Conservation (phyloP, 192 early-diverging fungal genomes). For the Coemansia sp. region DNA sequence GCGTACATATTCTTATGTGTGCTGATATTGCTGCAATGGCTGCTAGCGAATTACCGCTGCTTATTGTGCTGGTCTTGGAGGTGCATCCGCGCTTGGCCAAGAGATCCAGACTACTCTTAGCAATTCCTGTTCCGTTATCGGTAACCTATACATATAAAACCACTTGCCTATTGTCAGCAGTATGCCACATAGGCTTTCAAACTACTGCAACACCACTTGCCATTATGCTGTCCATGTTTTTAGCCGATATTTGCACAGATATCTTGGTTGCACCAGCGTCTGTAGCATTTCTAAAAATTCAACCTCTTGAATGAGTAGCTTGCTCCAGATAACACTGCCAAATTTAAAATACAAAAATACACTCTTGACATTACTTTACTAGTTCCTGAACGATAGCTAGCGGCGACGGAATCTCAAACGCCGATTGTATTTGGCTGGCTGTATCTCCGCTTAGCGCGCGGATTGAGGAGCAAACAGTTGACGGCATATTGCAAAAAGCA, state of each 20-base stretch:
- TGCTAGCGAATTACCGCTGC: constrained; percentile 23
- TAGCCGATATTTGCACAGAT: constrained; percentile 11
- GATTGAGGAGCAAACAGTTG: constrained; percentile 1
- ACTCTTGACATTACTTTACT: constrained; percentile 13
- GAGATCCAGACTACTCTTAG: constrained; percentile 6
- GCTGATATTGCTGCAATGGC: constrained; percentile 24
- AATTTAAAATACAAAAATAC: constrained; percentile 4
- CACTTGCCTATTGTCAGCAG: neutral
- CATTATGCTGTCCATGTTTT: constrained; percentile 28
- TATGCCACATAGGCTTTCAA: neutral
- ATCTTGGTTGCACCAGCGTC: constrained; percentile 28
- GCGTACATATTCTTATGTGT: constrained; percentile 29
- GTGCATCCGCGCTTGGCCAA: constrained; percentile 26
- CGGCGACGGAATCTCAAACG: constrained; percentile 22
- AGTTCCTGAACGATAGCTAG: constrained; percentile 38
- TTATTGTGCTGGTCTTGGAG: constrained; percentile 11
- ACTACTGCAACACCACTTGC: constrained; percentile 5
- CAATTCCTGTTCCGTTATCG: constrained; percentile 31
- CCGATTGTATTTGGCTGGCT: constrained; percentile 27
- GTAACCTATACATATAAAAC: constrained; percentile 4
- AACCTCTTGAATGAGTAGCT: neutral
- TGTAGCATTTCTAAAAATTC: constrained; percentile 11
- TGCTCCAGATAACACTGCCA: neutral
- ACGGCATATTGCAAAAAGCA: constrained; percentile 11
- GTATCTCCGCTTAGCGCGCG: constrained; percentile 12